Evolutionary conservation across 1,139 yeast genomes (phyloP), one percentile per base, ranked within the genome.

Genomic region (Keqinozyma sinolaborantium): DNA sequence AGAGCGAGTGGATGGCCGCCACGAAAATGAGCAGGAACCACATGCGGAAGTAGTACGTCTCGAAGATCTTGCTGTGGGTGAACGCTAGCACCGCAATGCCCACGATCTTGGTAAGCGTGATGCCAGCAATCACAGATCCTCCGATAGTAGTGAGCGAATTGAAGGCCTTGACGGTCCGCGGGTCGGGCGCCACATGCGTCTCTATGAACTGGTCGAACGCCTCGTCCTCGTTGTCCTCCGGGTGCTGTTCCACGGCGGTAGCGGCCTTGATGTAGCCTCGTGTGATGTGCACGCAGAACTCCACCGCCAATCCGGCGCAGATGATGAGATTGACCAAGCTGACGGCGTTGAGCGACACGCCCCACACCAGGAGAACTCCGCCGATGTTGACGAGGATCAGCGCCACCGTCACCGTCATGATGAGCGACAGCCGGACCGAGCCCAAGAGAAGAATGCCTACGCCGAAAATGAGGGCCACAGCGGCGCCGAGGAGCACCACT

Each of bases 1-100:
- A 70, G 33, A 92, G 68, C 2, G 95, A 77, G 51, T 90, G 97
- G 1, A 82, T 43, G 0, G 90, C 79, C 2, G 95, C 95, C 32
- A 85, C 66, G 2, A 82, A 43, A 7, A 92, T 83, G 41, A 92
- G 66, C 1, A 87, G 67, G n/a, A 85, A 64, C 97, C 97, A 92
- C 97, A 92, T 88, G 39, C 96, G 62, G 68, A 92, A 92, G 53
- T 92, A 92, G 55, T 86, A 92, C 1, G 92, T 77, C 42, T 88
- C 95, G 54, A 90, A 92, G 23, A 92, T 90, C 56, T 83, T 79
- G 20, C 95, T 84, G 38, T 75, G 64, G 0, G 97, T 86, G 51
- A 88, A 88, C 4, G 95, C 95, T 28, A 92, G 64, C 5, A 92
- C 95, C 16, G 73, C 59, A 1, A 92, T 88, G 2, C 98, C 98